Evolutionary conservation across 2,329 filamentous ascomycete genomes (phyloP).

Genomic region (Fusarium chlamydosporum): DNA sequence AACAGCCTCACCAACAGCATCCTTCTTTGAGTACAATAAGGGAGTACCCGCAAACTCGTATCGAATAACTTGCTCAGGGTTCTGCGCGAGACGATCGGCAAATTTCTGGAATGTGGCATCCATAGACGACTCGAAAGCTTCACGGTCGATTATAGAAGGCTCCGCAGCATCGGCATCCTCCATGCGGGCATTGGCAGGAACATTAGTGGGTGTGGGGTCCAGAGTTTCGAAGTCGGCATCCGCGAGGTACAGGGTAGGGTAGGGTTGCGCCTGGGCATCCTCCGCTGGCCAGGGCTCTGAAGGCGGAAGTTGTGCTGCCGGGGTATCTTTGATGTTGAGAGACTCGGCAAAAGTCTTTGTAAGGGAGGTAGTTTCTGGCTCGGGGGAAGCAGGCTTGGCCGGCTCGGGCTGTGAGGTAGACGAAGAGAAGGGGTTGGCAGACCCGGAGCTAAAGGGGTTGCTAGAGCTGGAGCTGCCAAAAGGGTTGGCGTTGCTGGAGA

Average conservation of each 20-base stretch:
- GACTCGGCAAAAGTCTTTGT: slow-evolving; percentile 79
- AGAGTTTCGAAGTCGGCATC: slow-evolving; percentile 95
- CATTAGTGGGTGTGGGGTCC: slow-evolving; percentile 68
- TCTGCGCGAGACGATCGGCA: slow-evolving; percentile 81
- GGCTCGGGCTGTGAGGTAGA: slow-evolving; percentile 53
- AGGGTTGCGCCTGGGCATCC: slow-evolving; percentile 76
- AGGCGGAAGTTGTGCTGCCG: slow-evolving; percentile 54
- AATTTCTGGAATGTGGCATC: slow-evolving; percentile 85
- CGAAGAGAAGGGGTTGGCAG: slow-evolving; percentile 52
- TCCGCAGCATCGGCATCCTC: slow-evolving; percentile 59
- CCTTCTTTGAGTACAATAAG: slow-evolving; percentile 84
- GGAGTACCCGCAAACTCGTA: slow-evolving; percentile 82
- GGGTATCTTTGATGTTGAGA: slow-evolving; percentile 77
- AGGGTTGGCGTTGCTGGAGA: slow-evolving; percentile 67
- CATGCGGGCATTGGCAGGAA: slow-evolving; percentile 63
- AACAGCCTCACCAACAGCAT: slow-evolving; percentile 79
- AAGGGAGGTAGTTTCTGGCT: slow-evolving; percentile 56
- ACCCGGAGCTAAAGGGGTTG: slow-evolving; percentile 53
- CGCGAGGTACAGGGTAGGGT: slow-evolving; percentile 81
- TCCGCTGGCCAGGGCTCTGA: slow-evolving; percentile 82
- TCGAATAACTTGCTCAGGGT: slow-evolving; percentile 84
- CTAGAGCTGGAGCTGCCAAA: slow-evolving; percentile 57
- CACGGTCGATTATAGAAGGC: slow-evolving; percentile 71
- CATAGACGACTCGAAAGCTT: slow-evolving; percentile 79
- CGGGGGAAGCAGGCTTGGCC: slow-evolving; percentile 53